Evolutionary conservation across 805 yeast species (phyloP).

Genomic region (Candida ipomoeae): DNA sequence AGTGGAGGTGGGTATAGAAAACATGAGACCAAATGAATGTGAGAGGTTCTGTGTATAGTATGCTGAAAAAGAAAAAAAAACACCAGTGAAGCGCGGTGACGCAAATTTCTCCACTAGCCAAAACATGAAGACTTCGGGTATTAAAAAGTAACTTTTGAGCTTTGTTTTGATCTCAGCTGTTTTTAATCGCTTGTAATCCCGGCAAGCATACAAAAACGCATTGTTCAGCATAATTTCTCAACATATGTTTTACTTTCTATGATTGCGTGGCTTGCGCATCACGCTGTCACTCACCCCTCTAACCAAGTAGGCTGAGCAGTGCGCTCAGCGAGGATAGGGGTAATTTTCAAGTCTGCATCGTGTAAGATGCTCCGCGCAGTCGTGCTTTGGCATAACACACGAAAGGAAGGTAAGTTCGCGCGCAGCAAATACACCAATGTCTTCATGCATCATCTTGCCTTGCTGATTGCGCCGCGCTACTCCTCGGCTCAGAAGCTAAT

Average conservation of each 20-base stretch:
- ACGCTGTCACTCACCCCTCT: conserved; percentile 1
- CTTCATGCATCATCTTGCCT: neutral
- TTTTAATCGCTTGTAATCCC: neutral
- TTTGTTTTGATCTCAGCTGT: neutral
- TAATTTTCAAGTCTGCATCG: conserved; percentile 1
- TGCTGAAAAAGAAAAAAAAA: conserved; percentile 3
- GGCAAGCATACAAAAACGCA: neutral
- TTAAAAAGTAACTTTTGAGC: neutral
- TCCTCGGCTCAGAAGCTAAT: neutral
- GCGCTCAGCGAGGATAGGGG: conserved; percentile 3
- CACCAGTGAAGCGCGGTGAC: conserved; percentile 2
- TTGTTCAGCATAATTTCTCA: neutral
- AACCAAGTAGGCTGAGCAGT: conserved; percentile 5
- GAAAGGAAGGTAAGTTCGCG: neutral
- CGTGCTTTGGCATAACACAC: conserved; percentile 3
- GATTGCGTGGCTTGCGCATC: neutral
- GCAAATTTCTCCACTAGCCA: conserved; percentile 2
- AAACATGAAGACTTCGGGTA: neutral
- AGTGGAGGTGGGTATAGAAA: neutral
- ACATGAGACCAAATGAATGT: conserved; percentile 1
- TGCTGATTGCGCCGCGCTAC: neutral
- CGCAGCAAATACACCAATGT: neutral
- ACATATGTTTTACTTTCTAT: neutral
- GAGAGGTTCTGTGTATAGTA: neutral
- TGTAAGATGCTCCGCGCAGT: conserved; percentile 1